Conservation (phyloP, 305 asterid genomes). For the Ajuga reptans region DNA sequence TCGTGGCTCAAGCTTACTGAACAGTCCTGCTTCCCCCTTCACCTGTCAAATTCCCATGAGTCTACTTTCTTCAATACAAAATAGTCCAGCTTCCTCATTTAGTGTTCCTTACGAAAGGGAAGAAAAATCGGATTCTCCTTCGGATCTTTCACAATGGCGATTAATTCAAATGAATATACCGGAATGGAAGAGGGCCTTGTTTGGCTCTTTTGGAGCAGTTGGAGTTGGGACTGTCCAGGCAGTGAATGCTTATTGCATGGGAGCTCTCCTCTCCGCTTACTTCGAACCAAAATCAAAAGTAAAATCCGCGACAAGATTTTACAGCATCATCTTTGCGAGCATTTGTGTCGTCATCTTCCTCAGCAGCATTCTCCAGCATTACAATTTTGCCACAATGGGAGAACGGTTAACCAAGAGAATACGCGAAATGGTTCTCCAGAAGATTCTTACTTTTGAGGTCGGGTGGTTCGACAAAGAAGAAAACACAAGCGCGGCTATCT, state of each 20-base stretch:
- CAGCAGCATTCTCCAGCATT: conserved; percentile 47
- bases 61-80: conserved; percentile 35
- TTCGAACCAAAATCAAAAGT: conserved; percentile 28
- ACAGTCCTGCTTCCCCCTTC: conserved; percentile 31
- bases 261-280: conserved; percentile 37
- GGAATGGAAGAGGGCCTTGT: conserved; percentile 51
- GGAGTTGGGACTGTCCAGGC: conserved; percentile 44
- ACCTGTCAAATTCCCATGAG: conserved; percentile 25
- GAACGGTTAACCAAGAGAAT: conserved; percentile 37
- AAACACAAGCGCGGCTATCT: conserved; percentile 37
- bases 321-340: conserved; percentile 32
- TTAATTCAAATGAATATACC: conserved; percentile 45
- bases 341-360: conserved; percentile 33
- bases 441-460: conserved; percentile 35
- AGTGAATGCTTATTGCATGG: conserved; percentile 37
- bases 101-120: conserved; percentile 22
- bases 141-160: conserved; percentile 27
- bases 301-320: conserved; percentile 38
- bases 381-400: conserved; percentile 52
- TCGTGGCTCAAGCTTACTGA: conserved; percentile 22
- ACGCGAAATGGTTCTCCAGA: conserved; percentile 27
- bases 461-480: conserved; percentile 38
- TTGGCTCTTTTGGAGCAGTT: conserved; percentile 50
- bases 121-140: conserved; percentile 19
- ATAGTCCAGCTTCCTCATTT: conserved; percentile 32